A percentile compares a stretch with the other conserved stretches of the same genome.
phyloP scores from a whole-genome alignment of 2,329 filamentous ascomycete genomes.

The Epichloe gansuensis region DNA sequence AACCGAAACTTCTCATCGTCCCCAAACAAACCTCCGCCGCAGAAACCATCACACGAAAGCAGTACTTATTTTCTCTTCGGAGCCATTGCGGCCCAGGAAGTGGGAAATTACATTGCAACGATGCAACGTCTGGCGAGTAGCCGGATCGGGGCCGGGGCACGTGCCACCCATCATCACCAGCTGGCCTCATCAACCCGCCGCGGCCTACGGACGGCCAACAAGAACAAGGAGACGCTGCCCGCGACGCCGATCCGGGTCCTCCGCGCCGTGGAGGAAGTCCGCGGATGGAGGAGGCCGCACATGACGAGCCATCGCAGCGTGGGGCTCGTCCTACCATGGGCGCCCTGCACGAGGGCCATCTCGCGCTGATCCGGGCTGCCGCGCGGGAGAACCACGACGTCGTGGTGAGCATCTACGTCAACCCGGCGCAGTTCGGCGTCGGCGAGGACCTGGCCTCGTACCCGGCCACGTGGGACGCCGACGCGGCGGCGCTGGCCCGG shows the following conservation, averaged over 20 bases:
- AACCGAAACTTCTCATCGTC: conserved; percentile 10
- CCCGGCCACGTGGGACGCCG: conserved; percentile 76
- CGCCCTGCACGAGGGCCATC: conserved; percentile 83
- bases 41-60: conserved; percentile 33
- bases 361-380: conserved; percentile 74
- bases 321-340: conserved; percentile 93
- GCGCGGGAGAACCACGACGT: conserved; percentile 76
- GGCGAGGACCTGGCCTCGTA: conserved; percentile 82
- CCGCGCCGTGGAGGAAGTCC: conserved; percentile 60
- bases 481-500: conserved; percentile 52
- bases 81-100: not conserved
- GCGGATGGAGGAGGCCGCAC: conserved; percentile 56
- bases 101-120: not conserved
- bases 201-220: conserved; percentile 10
- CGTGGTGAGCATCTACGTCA: conserved; percentile 87
- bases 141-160: not conserved
- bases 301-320: conserved; percentile 57
- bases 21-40: conserved; percentile 37
- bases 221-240: conserved; percentile 34
- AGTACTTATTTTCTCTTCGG: not conserved
- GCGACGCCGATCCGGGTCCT: conserved; percentile 56
- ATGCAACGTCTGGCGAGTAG: conserved; percentile 1
- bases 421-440: conserved; percentile 89
- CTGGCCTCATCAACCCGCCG: conserved; percentile 11
- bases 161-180: not conserved